Evolutionary conservation across 495 filamentous ascomycete species (phyloP).

Genomic region (Podospora didyma): DNA sequence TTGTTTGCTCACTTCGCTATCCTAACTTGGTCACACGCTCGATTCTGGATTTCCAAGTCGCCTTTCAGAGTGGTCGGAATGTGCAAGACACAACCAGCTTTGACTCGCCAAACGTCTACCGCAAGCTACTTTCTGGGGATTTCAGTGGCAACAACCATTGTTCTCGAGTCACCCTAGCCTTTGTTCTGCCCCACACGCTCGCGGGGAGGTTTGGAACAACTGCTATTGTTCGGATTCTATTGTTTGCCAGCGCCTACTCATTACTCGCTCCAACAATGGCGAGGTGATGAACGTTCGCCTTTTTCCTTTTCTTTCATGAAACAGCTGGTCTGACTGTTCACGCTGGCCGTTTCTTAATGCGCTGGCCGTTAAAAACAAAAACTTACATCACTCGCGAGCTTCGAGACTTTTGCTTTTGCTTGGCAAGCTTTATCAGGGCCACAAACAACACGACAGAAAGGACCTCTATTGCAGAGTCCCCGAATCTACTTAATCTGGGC

Average conservation of each 20-base stretch:
- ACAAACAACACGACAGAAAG: not conserved
- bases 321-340: constrained; percentile 15
- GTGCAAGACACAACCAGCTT: not conserved
- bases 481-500: no score
- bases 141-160: not conserved
- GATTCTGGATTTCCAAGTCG: no score
- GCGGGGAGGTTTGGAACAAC: not conserved
- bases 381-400: not conserved
- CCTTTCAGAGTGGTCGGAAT: not conserved
- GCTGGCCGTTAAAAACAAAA: constrained; percentile 1
- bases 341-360: constrained; percentile 15
- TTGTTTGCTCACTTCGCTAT: no score
- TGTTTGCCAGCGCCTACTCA: not conserved
- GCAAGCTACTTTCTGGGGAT: not conserved
- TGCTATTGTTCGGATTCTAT: not conserved
- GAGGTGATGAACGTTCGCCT: not conserved
- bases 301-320: constrained; percentile 3
- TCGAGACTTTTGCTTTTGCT: not conserved
- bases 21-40: no score
- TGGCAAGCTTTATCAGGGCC: not conserved
- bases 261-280: constrained; percentile 8
- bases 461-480: not conserved
- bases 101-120: not conserved
- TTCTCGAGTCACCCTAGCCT: not conserved
- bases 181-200: not conserved